Conservation (phyloP, 148 eudicot species). For the Amaranthus palmeri region DNA sequence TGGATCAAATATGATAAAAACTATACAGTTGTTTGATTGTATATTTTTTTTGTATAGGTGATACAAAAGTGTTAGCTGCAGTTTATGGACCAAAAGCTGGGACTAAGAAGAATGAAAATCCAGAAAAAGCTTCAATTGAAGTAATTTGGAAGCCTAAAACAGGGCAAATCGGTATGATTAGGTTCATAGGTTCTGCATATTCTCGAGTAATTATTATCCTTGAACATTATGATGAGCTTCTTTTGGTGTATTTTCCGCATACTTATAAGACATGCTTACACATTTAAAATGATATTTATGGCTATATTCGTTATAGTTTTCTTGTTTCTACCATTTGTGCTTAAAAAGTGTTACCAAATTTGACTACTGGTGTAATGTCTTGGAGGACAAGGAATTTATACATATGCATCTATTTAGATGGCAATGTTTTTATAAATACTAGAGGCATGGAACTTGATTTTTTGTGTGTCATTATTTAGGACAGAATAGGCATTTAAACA, state of each 20-base stretch:
- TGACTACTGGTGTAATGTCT: not conserved
- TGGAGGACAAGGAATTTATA: not conserved
- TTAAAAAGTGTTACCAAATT: not conserved
- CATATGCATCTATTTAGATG: not conserved
- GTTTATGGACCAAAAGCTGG: constrained; percentile 82
- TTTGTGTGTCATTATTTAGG: not conserved
- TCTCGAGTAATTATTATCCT: not conserved
- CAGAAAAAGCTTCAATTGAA: constrained; percentile 81
- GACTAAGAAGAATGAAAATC: constrained; percentile 73
- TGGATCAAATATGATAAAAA: too few relatives aligned
- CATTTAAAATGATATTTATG: too few relatives aligned
- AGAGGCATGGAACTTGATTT: not conserved
- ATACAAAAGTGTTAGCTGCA: constrained; percentile 79
- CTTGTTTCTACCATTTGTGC: not conserved
- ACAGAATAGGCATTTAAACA: not conserved
- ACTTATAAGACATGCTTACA: too few relatives aligned
- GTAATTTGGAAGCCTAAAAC: constrained; percentile 84
- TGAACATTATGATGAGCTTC: not conserved
- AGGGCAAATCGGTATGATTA: constrained; percentile 67
- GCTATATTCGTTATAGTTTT: not conserved
- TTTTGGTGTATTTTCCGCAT: not conserved
- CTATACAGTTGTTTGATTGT: not conserved
- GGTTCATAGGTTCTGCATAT: not conserved
- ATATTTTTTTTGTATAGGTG: constrained; percentile 37
- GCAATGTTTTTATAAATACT: not conserved